Conservation (phyloP, 2,329 filamentous ascomycete species). For the Fusarium transvaalense region DNA sequence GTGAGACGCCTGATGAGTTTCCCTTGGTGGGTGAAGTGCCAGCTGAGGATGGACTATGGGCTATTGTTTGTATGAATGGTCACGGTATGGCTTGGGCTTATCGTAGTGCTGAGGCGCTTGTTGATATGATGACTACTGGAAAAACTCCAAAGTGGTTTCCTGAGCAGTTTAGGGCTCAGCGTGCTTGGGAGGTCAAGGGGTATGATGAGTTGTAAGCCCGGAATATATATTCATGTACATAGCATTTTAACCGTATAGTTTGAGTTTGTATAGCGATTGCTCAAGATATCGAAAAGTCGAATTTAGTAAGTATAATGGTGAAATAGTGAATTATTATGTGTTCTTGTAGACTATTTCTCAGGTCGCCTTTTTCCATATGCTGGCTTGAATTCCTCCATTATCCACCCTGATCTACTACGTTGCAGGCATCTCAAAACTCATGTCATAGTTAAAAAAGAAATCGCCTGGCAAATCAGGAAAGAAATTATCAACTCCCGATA, state of each 20-base stretch:
- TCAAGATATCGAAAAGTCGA: no score
- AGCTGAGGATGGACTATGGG: conserved; percentile 29
- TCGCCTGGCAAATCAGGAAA: conserved; percentile 46
- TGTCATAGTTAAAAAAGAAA: conserved; percentile 48
- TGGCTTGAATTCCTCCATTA: fast-evolving
- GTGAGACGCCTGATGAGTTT: conserved; percentile 23
- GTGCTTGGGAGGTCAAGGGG: conserved; percentile 13
- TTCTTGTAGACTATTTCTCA: fast-evolving
- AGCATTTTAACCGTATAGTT: background rate
- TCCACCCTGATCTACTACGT: fast-evolving
- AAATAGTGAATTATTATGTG: no score
- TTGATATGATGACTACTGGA: conserved; percentile 33
- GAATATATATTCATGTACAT: background rate
- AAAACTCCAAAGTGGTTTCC: conserved; percentile 33
- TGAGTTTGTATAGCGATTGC: no score
- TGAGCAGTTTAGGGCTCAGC: conserved; percentile 24
- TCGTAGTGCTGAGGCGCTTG: conserved; percentile 29
- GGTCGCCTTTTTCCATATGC: fast-evolving
- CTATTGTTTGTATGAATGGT: conserved; percentile 31
- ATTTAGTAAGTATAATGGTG: no score
- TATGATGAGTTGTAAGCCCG: conserved; percentile 13
- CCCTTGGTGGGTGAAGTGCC: conserved; percentile 24
- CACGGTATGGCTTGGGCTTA: conserved; percentile 36
- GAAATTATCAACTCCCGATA: conserved; percentile 19
- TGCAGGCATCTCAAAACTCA: conserved; percentile 42